Base-by-base conservation (phyloP, 2,329 filamentous ascomycete species). In the Fusarium sp. region DNA sequence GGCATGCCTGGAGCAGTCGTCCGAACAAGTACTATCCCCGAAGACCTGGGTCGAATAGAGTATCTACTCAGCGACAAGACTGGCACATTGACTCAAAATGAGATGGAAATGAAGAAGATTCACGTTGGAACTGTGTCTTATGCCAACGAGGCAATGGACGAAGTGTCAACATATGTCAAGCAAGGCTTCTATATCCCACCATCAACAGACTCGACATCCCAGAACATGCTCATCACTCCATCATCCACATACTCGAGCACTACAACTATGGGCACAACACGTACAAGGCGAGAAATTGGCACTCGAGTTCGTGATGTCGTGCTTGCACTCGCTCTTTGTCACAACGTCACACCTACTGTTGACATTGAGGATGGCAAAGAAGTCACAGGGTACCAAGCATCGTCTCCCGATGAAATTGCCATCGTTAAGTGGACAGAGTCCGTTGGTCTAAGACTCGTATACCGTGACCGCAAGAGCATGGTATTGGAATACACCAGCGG, bases 91-190 rank as follows among this genome's bases (percentile, higher is more conserved):
- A 99, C 96, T 1, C 94, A 98, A 73, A 99, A 99, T 75, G 93
- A 97, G 76, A 98, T 98, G 94, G 95, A 98, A 76, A 91, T 99
- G 86, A 97, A 97, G 78, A 99, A 99, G 81, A 95, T 99, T 8
- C 97, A 99, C 75, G 93, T 99, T 54, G 96, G 97, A 12, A 99
- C 96, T 12, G 96, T 98, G 3, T 98, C 95, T 2, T 99, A 99
- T 76, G 96, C 95, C 33, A 97, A 97, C 73, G 96, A 99, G 77
- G 95, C 96, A 12, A 99, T 99, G 96, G 96, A 98, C 72, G 97
- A 99, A 81, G 96, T 99, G 15, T 84, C 89, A 15, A 88, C 92
- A 0, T 98, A 97, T 77, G 88, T 99, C 50, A 90, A 87, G 67
- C 94, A 98, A 78, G 93, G 91, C 8, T 97, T 98, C 74, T 86